Conservation (phyloP, 2,329 filamentous ascomycete species). For the Ceratocystis variospora region DNA sequence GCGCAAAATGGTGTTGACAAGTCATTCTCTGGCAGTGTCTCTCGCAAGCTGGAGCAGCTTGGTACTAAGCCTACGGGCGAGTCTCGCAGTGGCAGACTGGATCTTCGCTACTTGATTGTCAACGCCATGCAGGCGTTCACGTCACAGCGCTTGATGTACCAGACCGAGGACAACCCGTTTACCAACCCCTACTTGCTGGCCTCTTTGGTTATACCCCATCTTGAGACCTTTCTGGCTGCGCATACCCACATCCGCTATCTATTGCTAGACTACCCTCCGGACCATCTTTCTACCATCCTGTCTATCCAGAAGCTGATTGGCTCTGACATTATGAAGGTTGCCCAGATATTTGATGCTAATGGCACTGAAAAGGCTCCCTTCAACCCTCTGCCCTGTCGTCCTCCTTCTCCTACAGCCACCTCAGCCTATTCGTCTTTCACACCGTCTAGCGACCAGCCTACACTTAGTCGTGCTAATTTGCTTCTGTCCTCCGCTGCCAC, state of each 20-base stretch:
- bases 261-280: slow-evolving; percentile 44
- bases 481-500: slow-evolving; percentile 42
- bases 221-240: slow-evolving; percentile 44
- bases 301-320: slow-evolving; percentile 46
- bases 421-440: slow-evolving; percentile 22
- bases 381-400: slow-evolving; percentile 19
- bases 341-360: slow-evolving; percentile 39
- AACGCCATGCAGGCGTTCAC: slow-evolving; percentile 47
- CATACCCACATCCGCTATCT: slow-evolving; percentile 42
- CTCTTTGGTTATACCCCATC: slow-evolving; percentile 43
- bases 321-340: slow-evolving; percentile 42
- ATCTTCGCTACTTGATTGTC: slow-evolving; percentile 46
- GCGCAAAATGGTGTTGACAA: slow-evolving; percentile 40
- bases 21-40: slow-evolving; percentile 36
- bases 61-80: slow-evolving; percentile 37
- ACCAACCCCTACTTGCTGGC: slow-evolving; percentile 41
- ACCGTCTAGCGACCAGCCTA: slow-evolving; percentile 22
- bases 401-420: slow-evolving; percentile 23
- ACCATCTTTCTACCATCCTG: slow-evolving; percentile 42
- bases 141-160: slow-evolving; percentile 36
- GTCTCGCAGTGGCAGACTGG: slow-evolving; percentile 42
- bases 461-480: slow-evolving; percentile 41
- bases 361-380: slow-evolving; percentile 20
- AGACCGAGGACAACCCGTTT: slow-evolving; percentile 41
- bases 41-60: slow-evolving; percentile 40